phyloP scores from a whole-genome alignment of 1,139 yeast species.

The Nakaseomyces delphensis region DNA sequence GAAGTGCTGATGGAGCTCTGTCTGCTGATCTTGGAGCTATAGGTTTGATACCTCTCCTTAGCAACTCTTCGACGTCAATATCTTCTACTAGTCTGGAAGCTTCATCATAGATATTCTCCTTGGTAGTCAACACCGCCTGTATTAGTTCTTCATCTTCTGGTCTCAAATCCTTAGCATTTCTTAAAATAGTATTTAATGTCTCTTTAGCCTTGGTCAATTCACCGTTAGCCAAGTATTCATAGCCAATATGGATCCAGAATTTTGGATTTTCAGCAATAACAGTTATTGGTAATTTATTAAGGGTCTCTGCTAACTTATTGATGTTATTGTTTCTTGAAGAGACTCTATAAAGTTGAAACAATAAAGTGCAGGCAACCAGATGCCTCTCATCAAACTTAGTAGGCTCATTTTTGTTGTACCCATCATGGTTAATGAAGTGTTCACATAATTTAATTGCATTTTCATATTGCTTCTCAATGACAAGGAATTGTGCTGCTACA shows the following conservation, averaged over 20 bases:
- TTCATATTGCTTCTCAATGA: conserved; percentile 24
- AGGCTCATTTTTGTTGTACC: conserved; percentile 6
- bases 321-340: conserved; percentile 21
- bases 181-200: conserved; percentile 10
- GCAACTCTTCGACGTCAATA: conserved; percentile 36
- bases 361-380: conserved; percentile 17
- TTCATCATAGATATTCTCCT: conserved; percentile 12
- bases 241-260: conserved; percentile 42
- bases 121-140: conserved; percentile 13
- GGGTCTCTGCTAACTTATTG: conserved; percentile 14
- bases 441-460: conserved; percentile 27
- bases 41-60: conserved; percentile 35
- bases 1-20: conserved; percentile 16
- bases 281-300: conserved; percentile 7
- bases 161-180: background rate
- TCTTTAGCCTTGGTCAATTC: conserved; percentile 31
- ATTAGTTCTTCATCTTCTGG: conserved; percentile 13
- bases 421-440: conserved; percentile 15
- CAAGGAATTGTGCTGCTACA: conserved; percentile 23
- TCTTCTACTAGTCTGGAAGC: conserved; percentile 35
- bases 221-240: conserved; percentile 35
- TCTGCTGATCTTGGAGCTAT: conserved; percentile 19
- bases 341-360: conserved; percentile 23
- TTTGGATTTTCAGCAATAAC: conserved; percentile 5
- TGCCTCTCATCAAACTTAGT: conserved; percentile 8